Percentiles rank a stretch among this genome's conserved stretches.
phyloP scores from a whole-genome alignment of 192 early-diverging fungal species.

The Gorgonomyces haynaldii region DNA sequence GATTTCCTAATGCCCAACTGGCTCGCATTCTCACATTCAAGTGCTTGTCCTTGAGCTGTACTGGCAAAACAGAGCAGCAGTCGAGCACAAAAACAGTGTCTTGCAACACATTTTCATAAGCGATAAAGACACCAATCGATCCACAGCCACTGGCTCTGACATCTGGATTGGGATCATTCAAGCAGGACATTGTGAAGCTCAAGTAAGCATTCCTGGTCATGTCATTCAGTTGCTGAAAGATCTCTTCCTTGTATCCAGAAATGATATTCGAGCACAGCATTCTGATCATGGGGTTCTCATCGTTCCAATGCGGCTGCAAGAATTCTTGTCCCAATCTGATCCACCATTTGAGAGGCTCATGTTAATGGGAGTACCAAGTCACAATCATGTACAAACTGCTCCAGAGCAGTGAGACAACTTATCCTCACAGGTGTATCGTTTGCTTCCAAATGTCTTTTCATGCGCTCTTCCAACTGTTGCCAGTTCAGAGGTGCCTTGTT shows the following conservation, averaged over 20 bases:
- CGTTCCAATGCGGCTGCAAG: neutral
- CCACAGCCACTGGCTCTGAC: conserved; percentile 54
- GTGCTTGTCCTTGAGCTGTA: conserved; percentile 36
- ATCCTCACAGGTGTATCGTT: neutral
- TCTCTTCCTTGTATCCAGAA: neutral
- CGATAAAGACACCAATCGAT: conserved; percentile 52
- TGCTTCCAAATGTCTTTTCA: neutral
- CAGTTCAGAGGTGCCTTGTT: neutral
- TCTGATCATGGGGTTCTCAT: neutral
- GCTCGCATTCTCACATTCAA: conserved; percentile 53
- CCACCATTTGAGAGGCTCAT: neutral
- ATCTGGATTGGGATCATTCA: conserved; percentile 36
- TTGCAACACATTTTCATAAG: conserved; percentile 26
- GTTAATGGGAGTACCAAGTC: too few relatives aligned
- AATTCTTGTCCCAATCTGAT: neutral
- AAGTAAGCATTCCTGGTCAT: conserved; percentile 11
- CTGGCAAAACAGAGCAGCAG: conserved; percentile 36
- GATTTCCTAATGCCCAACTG: conserved; percentile 69
- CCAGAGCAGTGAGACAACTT: neutral
- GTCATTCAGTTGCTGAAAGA: neutral
- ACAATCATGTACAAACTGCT: neutral
- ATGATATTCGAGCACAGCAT: neutral
- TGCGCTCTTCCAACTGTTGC: neutral
- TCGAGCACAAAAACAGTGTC: conserved; percentile 47
- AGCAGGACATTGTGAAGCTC: conserved; percentile 12